phyloP scores from a whole-genome alignment of 1,284 basidiomycete species.

The Cryptococcus sp. region DNA sequence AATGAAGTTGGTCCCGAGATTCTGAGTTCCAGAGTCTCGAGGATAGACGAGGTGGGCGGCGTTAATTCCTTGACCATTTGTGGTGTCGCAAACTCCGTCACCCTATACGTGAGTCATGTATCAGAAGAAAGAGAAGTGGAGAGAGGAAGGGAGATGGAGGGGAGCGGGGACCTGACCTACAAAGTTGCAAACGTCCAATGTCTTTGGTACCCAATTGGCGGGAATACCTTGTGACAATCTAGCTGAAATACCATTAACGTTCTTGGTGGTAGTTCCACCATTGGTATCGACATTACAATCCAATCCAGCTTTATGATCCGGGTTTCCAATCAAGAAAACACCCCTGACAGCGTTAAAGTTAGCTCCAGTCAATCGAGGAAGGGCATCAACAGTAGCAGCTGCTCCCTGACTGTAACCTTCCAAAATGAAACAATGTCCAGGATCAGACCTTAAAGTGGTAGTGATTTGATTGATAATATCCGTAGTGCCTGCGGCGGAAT shows the following conservation, averaged over 20 bases:
- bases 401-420: conserved; percentile 32
- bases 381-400: conserved; percentile 33
- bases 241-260: conserved; percentile 18
- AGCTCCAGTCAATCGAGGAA: conserved; percentile 18
- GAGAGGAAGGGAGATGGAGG: not conserved
- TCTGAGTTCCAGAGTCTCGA: conserved; percentile 18
- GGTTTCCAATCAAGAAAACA: conserved; percentile 40
- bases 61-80: conserved; percentile 25
- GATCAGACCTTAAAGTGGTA: conserved; percentile 6
- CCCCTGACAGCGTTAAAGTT: conserved; percentile 31
- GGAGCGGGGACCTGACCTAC: conserved; percentile 14
- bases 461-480: conserved; percentile 20
- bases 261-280: conserved; percentile 26
- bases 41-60: conserved; percentile 27
- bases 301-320: conserved; percentile 27
- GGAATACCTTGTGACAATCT: conserved; percentile 18
- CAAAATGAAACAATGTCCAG: conserved; percentile 16
- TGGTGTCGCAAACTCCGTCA: conserved; percentile 35
- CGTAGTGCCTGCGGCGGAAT: conserved; percentile 21
- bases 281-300: conserved; percentile 34
- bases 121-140: not conserved
- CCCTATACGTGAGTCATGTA: conserved; percentile 7
- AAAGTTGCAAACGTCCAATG: conserved; percentile 32
- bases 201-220: conserved; percentile 27
- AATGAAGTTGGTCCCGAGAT: conserved; percentile 9